These are phyloP conservation scores for Hericium rajendrae DNA, from an alignment of 768 basidiomycete genomes.

Conservation along the genomic window DNA sequence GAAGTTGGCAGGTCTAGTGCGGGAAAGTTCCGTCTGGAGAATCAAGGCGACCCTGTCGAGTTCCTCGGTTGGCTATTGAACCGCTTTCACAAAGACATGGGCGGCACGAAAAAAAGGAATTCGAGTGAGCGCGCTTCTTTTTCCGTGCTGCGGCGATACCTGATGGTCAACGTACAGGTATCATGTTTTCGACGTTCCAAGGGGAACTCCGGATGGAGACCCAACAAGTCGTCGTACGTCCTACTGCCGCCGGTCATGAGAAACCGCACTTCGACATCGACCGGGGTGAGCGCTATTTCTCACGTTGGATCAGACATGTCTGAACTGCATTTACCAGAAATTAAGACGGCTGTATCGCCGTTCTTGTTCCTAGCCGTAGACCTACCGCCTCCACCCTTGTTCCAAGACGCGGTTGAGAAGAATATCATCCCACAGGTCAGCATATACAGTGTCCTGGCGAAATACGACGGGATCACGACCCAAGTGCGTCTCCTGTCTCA, in stretches of 20 bases:
- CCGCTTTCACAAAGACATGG: slow-evolving; percentile 83
- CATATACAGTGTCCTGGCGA: slow-evolving; percentile 79
- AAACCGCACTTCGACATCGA: slow-evolving; percentile 92
- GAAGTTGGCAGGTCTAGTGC: slow-evolving; percentile 86
- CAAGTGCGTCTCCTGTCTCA: slow-evolving; percentile 40
- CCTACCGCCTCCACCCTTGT: slow-evolving; percentile 93
- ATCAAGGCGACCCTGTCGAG: slow-evolving; percentile 94
- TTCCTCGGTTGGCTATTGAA: slow-evolving; percentile 96
- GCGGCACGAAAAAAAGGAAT: slow-evolving; percentile 85
- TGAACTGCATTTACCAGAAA: slow-evolving; percentile 43
- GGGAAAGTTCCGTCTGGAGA: slow-evolving; percentile 87
- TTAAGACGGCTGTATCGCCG: slow-evolving; percentile 75
- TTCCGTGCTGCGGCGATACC: slow-evolving; percentile 12
- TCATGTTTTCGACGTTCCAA: slow-evolving; percentile 90
- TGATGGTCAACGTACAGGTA: slow-evolving; percentile 37
- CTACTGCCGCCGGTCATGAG: slow-evolving; percentile 62
- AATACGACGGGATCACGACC: slow-evolving; percentile 88
- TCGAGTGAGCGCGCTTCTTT: slow-evolving; percentile 55
- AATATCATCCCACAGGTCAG: slow-evolving; percentile 98
- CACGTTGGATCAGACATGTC: not conserved
- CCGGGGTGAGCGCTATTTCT: slow-evolving; percentile 50
- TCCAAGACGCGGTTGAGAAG: slow-evolving; percentile 93
- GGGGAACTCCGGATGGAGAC: slow-evolving; percentile 89
- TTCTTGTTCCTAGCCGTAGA: slow-evolving; percentile 96
- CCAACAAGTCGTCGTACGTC: slow-evolving; percentile 84